Conservation (phyloP, 2,329 filamentous ascomycete species). For the Nemania abortiva region DNA sequence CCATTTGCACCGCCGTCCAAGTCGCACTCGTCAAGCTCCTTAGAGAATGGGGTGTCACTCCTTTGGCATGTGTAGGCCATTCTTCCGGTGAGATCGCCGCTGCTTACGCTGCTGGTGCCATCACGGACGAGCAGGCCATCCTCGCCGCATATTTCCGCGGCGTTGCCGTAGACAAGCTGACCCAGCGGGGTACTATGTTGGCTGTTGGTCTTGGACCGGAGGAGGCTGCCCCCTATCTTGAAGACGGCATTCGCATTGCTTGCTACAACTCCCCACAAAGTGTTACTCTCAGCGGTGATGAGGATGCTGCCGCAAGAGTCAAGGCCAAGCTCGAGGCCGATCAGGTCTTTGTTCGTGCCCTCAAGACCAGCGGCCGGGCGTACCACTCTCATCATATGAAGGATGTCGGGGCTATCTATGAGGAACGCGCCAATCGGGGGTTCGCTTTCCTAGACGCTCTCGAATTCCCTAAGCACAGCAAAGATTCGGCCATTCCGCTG, state of each 20-base stretch:
- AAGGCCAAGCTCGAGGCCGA: conserved; percentile 22
- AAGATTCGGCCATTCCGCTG: conserved; percentile 19
- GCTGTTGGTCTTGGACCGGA: conserved; percentile 49
- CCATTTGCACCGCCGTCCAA: conserved; percentile 50
- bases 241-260: conserved; percentile 51
- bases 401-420: conserved; percentile 28
- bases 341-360: conserved; percentile 20
- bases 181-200: conserved; percentile 47
- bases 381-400: conserved; percentile 40
- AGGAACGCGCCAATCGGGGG: conserved; percentile 16
- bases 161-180: conserved; percentile 11
- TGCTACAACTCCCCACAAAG: conserved; percentile 47
- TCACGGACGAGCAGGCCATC: conserved; percentile 42
- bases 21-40: conserved; percentile 51
- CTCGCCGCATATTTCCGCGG: conserved; percentile 38
- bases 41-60: conserved; percentile 40
- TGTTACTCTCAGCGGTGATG: conserved; percentile 30
- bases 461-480: conserved; percentile 11
- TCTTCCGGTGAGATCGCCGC: conserved; percentile 54
- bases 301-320: not conserved
- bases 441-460: conserved; percentile 10
- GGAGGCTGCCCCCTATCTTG: conserved; percentile 41
- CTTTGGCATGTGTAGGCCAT: conserved; percentile 50
- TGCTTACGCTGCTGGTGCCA: conserved; percentile 46
- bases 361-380: conserved; percentile 34